phyloP scores from a whole-genome alignment of 805 yeast genomes.

The Candida multigemmis region DNA sequence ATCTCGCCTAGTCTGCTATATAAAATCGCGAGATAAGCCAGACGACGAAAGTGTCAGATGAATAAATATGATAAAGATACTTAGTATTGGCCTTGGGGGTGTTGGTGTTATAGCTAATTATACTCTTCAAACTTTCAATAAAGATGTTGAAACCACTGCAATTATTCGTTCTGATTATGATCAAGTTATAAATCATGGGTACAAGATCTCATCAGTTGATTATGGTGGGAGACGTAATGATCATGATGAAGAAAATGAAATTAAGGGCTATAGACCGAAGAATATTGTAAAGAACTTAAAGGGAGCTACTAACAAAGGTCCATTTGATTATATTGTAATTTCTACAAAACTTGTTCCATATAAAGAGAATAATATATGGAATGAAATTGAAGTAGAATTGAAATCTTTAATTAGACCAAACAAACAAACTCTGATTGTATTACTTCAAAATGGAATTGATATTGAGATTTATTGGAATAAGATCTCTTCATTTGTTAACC shows the following conservation, averaged over 20 bases:
- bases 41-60: too few relatives aligned
- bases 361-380: conserved; percentile 12
- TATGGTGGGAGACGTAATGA: conserved; percentile 14
- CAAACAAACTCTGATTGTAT: conserved; percentile 11
- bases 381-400: conserved; percentile 7
- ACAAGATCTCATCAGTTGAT: conserved; percentile 18
- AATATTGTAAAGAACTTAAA: conserved; percentile 16
- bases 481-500: conserved; percentile 5
- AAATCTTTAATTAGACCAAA: conserved; percentile 8
- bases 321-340: conserved; percentile 24
- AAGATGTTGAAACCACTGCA: conserved; percentile 18
- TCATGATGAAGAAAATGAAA: conserved; percentile 7
- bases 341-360: conserved; percentile 26
- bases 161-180: conserved; percentile 24
- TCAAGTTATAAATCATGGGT: conserved; percentile 16
- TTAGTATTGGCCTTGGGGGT: conserved; percentile 27
- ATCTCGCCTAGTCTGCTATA: too few relatives aligned
- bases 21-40: too few relatives aligned
- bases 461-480: conserved; percentile 15
- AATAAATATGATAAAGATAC: conserved; percentile 10
- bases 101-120: conserved; percentile 26
- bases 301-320: conserved; percentile 15
- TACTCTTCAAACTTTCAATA: conserved; percentile 14
- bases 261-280: conserved; percentile 15
- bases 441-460: conserved; percentile 17